Evolutionary conservation across 352 stramenopile genomes (phyloP).

Genomic region (Globisporangium solare): DNA sequence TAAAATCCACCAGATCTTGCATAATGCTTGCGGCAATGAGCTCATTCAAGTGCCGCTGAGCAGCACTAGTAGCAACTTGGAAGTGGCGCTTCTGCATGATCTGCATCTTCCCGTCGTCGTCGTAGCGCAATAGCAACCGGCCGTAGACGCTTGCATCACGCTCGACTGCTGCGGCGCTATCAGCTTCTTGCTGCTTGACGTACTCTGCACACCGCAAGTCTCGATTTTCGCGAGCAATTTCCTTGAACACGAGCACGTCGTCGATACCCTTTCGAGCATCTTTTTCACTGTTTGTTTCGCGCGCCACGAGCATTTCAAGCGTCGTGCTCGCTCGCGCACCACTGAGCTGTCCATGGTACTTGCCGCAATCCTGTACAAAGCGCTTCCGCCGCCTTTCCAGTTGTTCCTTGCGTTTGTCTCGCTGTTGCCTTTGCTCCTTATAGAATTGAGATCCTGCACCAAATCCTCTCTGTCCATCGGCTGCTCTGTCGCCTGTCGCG

Average conservation of each 20-base stretch:
- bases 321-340: slow-evolving; percentile 22
- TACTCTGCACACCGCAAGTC: slow-evolving; percentile 44
- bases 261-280: slow-evolving; percentile 30
- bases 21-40: slow-evolving; percentile 35
- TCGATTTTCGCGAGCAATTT: slow-evolving; percentile 60
- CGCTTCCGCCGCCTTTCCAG: slow-evolving; percentile 48
- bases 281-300: slow-evolving; percentile 43
- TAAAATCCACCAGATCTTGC: slow-evolving; percentile 54
- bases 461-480: not conserved
- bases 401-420: slow-evolving; percentile 48
- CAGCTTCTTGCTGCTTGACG: slow-evolving; percentile 36
- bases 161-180: slow-evolving; percentile 37
- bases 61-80: slow-evolving; percentile 24
- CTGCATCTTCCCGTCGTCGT: slow-evolving; percentile 56
- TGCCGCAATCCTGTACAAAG: slow-evolving; percentile 54
- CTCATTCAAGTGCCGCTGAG: slow-evolving; percentile 35
- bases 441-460: slow-evolving; percentile 13
- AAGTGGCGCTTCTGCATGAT: slow-evolving; percentile 28
- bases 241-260: slow-evolving; percentile 64
- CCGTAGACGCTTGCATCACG: slow-evolving; percentile 51
- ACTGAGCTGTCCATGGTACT: slow-evolving; percentile 25
- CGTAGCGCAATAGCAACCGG: slow-evolving; percentile 51
- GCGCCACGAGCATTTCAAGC: slow-evolving; percentile 41
- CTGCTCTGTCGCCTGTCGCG: slow-evolving; percentile 6
- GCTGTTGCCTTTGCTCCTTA: slow-evolving; percentile 47